These are phyloP conservation scores for Atkinsonella texensis DNA, from an alignment of 2,329 filamentous ascomycete species.

Conservation along the genomic window DNA sequence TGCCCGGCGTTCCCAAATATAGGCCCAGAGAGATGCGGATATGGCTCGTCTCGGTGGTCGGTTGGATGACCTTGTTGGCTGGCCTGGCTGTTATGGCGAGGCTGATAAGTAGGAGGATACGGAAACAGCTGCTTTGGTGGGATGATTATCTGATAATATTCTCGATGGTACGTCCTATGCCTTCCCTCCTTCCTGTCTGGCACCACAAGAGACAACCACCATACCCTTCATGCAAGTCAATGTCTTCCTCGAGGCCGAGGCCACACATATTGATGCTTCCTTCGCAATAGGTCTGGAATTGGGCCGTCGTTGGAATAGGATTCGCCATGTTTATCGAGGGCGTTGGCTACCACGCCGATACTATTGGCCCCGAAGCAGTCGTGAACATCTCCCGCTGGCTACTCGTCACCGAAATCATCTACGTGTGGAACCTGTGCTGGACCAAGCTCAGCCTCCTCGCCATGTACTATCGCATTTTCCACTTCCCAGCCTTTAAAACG, in stretches of 20 bases:
- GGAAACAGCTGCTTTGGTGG: constrained; percentile 31
- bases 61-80: constrained; percentile 27
- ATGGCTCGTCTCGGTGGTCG: constrained; percentile 27
- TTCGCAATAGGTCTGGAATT: constrained; percentile 24
- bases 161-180: constrained; percentile 25
- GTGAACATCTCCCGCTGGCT: constrained; percentile 32
- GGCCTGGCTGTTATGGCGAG: constrained; percentile 25
- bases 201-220: too few relatives aligned
- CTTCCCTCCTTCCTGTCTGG: background rate
- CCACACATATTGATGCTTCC: background rate
- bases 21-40: constrained; percentile 23
- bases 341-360: constrained; percentile 32
- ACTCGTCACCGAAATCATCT: constrained; percentile 32
- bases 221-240: background rate
- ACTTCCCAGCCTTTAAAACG: constrained; percentile 26
- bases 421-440: constrained; percentile 32
- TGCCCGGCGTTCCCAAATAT: constrained; percentile 8
- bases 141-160: constrained; percentile 36
- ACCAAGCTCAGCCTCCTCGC: constrained; percentile 35
- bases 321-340: constrained; percentile 32
- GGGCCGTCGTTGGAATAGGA: constrained; percentile 32
- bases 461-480: constrained; percentile 41
- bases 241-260: background rate
- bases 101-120: constrained; percentile 25
- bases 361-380: constrained; percentile 20